Evolutionary conservation across 257 asterid species (phyloP), one percentile per base, ranked within the genome.

Genomic region (Solanum pennellii): DNA sequence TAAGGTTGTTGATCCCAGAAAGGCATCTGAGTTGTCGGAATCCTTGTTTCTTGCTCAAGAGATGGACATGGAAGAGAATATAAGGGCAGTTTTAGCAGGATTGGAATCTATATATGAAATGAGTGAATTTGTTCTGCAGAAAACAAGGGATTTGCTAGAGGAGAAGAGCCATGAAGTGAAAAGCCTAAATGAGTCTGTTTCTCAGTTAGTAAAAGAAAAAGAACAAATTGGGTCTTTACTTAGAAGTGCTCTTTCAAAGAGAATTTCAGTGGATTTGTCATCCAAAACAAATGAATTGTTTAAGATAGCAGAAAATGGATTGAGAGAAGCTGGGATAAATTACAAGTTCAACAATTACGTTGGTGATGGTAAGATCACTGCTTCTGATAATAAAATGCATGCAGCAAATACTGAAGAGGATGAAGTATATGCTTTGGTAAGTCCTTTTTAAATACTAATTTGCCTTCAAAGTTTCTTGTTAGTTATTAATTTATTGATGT

Each of bases 361-460:
- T 84, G 91, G 68, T 42, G 91, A 90, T 87, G 85, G 68, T 29
- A 87, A 85, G 84, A 44, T 88, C 86, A 92, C 87, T 76, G 93
- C 88, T 86, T 91, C 96, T 66, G 87, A 89, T 89, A 92, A 90
- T 69, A 90, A 90, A 88, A 87, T 47, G 21, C 86, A 91, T 88
- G 88, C 93, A 71, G 89, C 62, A 16, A 96, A 91, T 82, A 90
- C 91, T 12, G 98, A 93, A 86, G 98, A 95, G 87, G 93, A 92
- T 90, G 99, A 97, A 92, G 95, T 97, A 83, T 97, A 95, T 87
- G 96, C 98, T 87, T 91, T 97, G 97, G 99, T 97, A 91, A 87
- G 90, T 90, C 9, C 72, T 65, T 87, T 62, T 86, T 12, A 47
- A 59, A 82, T 68, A 88, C 72, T 65, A 9, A 31, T 75, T 18